Conservation (phyloP, 768 basidiomycete species). For the Ramaria rubella region DNA sequence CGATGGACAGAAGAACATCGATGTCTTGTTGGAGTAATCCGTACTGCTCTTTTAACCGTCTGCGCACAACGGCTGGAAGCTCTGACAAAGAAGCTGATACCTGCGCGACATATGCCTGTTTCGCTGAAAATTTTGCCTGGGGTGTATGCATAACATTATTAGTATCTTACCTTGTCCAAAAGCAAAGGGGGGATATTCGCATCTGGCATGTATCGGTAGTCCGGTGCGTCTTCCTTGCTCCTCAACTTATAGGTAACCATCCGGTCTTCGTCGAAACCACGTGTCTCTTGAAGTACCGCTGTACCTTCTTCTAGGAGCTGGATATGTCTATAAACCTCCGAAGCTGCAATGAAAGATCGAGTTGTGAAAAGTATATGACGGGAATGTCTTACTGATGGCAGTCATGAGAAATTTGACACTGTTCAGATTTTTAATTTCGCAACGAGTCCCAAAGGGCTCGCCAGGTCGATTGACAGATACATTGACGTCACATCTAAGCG, state of each 20-base stretch:
- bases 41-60: slow-evolving; percentile 45
- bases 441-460: slow-evolving; percentile 62
- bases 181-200: slow-evolving; percentile 78
- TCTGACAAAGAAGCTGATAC: slow-evolving; percentile 59
- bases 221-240: slow-evolving; percentile 89
- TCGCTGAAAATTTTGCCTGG: neutral
- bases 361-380: neutral
- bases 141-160: slow-evolving; percentile 1
- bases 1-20: slow-evolving; percentile 70
- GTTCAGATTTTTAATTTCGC: slow-evolving; percentile 96
- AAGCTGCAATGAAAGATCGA: slow-evolving; percentile 38
- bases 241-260: slow-evolving; percentile 78
- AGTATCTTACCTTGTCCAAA: slow-evolving; percentile 40
- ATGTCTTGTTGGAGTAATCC: slow-evolving; percentile 58
- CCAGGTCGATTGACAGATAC: slow-evolving; percentile 77
- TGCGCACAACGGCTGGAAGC: slow-evolving; percentile 59
- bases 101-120: slow-evolving; percentile 55
- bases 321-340: slow-evolving; percentile 78
- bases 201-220: slow-evolving; percentile 98
- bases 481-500: slow-evolving; percentile 91
- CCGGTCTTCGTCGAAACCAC: slow-evolving; percentile 78
- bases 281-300: slow-evolving; percentile 74
- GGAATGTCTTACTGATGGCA: slow-evolving; percentile 63
- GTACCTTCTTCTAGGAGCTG: slow-evolving; percentile 38
- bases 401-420: slow-evolving; percentile 77